These are phyloP conservation scores for Lizonia empirigonia DNA, from an alignment of 2,329 filamentous ascomycete species.

Conservation along the genomic window DNA sequence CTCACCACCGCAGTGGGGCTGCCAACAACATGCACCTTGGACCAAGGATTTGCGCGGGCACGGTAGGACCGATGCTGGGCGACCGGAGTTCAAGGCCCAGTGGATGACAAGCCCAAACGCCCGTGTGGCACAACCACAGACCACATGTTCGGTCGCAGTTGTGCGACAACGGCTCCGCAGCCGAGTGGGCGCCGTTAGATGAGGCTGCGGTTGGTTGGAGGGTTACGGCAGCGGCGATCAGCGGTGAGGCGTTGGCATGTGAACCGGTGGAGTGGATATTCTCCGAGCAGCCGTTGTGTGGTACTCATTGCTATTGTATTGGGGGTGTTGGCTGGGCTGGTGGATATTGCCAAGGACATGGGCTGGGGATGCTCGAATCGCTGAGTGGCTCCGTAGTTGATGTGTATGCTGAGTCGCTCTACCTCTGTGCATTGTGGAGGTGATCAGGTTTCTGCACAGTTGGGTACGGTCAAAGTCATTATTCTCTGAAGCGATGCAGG, in stretches of 20 bases:
- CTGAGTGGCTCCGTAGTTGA: too few relatives aligned
- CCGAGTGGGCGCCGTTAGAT: constrained; percentile 8
- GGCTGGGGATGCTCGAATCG: too few relatives aligned
- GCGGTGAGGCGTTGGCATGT: constrained; percentile 15
- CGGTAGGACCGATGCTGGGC: too few relatives aligned
- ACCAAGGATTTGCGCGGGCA: too few relatives aligned
- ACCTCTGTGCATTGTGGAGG: too few relatives aligned
- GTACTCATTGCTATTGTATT: constrained; percentile 1
- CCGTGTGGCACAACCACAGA: constrained; percentile 20
- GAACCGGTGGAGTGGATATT: constrained; percentile 29
- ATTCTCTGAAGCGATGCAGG: too few relatives aligned
- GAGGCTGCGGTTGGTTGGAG: neutral
- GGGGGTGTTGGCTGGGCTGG: neutral
- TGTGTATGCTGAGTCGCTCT: too few relatives aligned
- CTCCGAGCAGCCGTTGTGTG: constrained; percentile 28
- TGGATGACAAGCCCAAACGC: neutral
- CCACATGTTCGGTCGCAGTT: constrained; percentile 25
- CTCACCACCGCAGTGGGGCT: too few relatives aligned
- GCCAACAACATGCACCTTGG: too few relatives aligned
- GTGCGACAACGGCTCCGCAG: constrained; percentile 8
- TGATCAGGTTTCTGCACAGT: too few relatives aligned
- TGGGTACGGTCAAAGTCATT: too few relatives aligned
- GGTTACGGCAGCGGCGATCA: constrained; percentile 7
- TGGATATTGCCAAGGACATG: neutral
- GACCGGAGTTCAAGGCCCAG: too few relatives aligned